Conservation (phyloP, 2,329 filamentous ascomycete genomes). For the Penicillium polonicum region DNA sequence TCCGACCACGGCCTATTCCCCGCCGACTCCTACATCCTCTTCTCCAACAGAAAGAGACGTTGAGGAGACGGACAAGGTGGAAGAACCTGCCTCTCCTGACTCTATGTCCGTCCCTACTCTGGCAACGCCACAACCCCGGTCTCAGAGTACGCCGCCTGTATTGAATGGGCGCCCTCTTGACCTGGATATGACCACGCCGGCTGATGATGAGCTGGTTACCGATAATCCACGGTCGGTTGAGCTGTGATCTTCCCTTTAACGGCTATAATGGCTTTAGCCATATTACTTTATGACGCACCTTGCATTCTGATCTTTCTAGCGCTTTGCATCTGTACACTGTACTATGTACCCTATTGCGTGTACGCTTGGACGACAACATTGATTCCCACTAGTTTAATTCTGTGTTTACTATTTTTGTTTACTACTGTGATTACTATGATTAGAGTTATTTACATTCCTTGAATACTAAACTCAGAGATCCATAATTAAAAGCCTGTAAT, state of each 20-base stretch:
- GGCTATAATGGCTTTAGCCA: not conserved
- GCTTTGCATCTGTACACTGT: slow-evolving; percentile 10
- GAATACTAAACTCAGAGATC: not conserved
- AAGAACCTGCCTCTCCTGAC: slow-evolving; percentile 17
- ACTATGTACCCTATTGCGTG: slow-evolving; percentile 2
- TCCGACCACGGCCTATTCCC: slow-evolving; percentile 38
- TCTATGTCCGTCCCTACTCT: slow-evolving; percentile 24
- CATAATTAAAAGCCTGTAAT: not conserved
- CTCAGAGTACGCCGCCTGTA: slow-evolving; percentile 35
- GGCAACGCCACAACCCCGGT: slow-evolving; percentile 26
- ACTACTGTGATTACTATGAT: not conserved
- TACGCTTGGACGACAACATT: not conserved
- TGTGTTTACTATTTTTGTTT: not conserved
- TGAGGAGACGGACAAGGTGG: slow-evolving; percentile 20
- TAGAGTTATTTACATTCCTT: not conserved
- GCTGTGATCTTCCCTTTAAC: not conserved
- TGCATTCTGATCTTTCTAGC: slow-evolving; percentile 10
- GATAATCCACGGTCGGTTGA: slow-evolving; percentile 8
- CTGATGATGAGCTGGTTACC: not conserved
- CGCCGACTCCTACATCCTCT: slow-evolving; percentile 41
- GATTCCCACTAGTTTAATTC: slow-evolving; percentile 1
- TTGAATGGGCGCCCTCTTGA: slow-evolving; percentile 19
- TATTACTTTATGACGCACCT: slow-evolving; percentile 1
- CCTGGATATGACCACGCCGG: slow-evolving; percentile 4
- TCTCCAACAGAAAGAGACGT: slow-evolving; percentile 17